Evolutionary conservation across 495 filamentous ascomycete genomes (phyloP).

Genomic region (Tuber calosporum): DNA sequence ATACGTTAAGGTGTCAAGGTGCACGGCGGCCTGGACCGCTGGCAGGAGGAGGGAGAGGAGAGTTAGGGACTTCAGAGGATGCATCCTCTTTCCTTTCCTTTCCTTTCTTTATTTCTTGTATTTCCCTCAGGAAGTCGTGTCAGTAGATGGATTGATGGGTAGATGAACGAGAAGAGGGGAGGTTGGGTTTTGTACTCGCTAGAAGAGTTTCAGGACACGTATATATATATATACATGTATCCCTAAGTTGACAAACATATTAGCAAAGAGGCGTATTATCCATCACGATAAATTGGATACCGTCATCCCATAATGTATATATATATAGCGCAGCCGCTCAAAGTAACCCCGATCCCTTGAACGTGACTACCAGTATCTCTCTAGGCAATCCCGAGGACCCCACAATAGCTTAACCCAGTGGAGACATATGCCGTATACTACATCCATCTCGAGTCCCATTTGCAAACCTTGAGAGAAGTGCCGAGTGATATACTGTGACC

Average conservation of each 20-base stretch:
- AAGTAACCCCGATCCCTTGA: neutral
- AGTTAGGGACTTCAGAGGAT: neutral
- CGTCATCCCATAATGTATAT: neutral
- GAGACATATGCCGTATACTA: neutral
- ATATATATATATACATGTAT: neutral
- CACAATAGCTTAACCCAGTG: neutral
- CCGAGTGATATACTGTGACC: neutral
- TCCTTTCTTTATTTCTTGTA: neutral
- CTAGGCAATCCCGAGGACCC: neutral
- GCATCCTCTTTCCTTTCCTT: neutral
- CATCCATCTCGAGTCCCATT: neutral
- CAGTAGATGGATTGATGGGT: too few relatives aligned
- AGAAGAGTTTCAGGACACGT: neutral
- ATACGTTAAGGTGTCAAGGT: neutral
- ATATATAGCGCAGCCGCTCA: neutral
- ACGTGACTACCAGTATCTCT: neutral
- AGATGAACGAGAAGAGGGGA: neutral
- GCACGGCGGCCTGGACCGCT: neutral
- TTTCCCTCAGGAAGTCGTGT: neutral
- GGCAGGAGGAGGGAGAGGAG: neutral
- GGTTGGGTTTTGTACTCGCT: neutral
- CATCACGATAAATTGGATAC: neutral
- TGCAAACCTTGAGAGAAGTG: neutral
- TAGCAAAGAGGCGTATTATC: neutral
- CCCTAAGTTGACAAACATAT: neutral